These are phyloP conservation scores for Coemansia biformis DNA, from an alignment of 192 early-diverging fungal genomes.

Conservation along the genomic window DNA sequence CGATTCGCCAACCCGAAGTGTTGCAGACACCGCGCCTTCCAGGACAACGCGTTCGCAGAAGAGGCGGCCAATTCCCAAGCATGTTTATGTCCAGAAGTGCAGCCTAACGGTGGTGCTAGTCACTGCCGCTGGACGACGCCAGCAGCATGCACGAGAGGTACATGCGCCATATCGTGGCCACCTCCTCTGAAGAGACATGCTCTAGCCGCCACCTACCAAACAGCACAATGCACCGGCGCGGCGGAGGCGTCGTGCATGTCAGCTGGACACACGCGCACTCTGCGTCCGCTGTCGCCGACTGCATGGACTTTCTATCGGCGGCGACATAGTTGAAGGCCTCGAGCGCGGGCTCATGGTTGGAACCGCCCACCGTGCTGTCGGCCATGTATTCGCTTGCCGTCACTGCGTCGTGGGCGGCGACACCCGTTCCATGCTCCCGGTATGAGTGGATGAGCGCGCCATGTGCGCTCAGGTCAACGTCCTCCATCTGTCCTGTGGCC, in stretches of 20 bases:
- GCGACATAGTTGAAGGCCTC: conserved; percentile 46
- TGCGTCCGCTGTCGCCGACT: conserved; percentile 9
- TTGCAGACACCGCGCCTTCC: no score
- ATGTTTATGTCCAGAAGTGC: no score
- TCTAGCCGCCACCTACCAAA: conserved; percentile 41
- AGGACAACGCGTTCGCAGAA: no score
- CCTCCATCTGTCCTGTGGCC: neutral
- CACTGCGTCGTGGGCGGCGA: neutral
- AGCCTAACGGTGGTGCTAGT: no score
- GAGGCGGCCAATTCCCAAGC: no score
- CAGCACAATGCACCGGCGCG: conserved; percentile 23
- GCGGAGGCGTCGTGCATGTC: conserved; percentile 37
- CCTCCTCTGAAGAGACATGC: conserved; percentile 31
- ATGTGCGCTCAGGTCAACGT: conserved; percentile 1
- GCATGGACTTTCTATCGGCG: conserved; percentile 9
- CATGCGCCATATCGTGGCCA: conserved; percentile 46
- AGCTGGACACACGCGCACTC: conserved; percentile 43
- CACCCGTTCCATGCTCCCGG: neutral
- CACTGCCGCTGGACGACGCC: conserved; percentile 5
- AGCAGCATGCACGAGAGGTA: conserved; percentile 48
- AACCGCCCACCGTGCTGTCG: conserved; percentile 4
- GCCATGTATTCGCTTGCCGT: neutral
- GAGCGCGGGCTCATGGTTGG: conserved; percentile 2
- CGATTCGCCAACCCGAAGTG: no score
- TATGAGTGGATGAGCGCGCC: no score